A percentile compares a stretch with the other conserved stretches of the same genome.
phyloP scores from a whole-genome alignment of 2,329 filamentous ascomycete species.

The Penicillium verrucosum region DNA sequence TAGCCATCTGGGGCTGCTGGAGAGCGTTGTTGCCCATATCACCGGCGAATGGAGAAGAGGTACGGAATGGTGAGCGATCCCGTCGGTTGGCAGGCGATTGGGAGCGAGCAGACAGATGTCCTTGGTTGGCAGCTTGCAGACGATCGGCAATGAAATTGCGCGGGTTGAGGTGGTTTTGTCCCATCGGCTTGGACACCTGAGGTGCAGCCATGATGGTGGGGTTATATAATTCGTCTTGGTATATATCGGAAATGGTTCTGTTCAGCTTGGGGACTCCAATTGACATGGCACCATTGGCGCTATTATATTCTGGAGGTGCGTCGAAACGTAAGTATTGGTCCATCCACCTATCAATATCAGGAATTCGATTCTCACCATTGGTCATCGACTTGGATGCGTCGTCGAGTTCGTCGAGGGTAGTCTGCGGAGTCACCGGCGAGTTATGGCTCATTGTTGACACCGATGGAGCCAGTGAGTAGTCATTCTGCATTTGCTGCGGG shows the following conservation, averaged over 20 bases:
- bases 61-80: conserved; percentile 77
- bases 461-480: conserved; percentile 55
- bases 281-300: conserved; percentile 31
- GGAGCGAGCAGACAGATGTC: conserved; percentile 63
- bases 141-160: conserved; percentile 68
- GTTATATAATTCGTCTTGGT: conserved; percentile 80
- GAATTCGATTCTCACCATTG: conserved; percentile 53
- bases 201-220: conserved; percentile 39
- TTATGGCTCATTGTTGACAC: conserved; percentile 61
- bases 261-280: conserved; percentile 70
- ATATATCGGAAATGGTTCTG: conserved; percentile 81
- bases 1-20: conserved; percentile 42
- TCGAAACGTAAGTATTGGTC: conserved; percentile 66
- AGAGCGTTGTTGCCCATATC: conserved; percentile 39
- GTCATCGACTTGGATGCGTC: conserved; percentile 49
- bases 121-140: conserved; percentile 73
- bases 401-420: conserved; percentile 52
- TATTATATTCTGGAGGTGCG: conserved; percentile 51
- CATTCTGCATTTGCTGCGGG: conserved; percentile 40
- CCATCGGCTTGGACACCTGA: conserved; percentile 35
- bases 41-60: conserved; percentile 62
- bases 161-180: conserved; percentile 46
- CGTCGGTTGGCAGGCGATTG: conserved; percentile 57
- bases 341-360: conserved; percentile 48
- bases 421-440: conserved; percentile 61